These are phyloP conservation scores for Cephalotrichum gorgonifer DNA, from an alignment of 2,329 filamentous ascomycete species.

Conservation along the genomic window DNA sequence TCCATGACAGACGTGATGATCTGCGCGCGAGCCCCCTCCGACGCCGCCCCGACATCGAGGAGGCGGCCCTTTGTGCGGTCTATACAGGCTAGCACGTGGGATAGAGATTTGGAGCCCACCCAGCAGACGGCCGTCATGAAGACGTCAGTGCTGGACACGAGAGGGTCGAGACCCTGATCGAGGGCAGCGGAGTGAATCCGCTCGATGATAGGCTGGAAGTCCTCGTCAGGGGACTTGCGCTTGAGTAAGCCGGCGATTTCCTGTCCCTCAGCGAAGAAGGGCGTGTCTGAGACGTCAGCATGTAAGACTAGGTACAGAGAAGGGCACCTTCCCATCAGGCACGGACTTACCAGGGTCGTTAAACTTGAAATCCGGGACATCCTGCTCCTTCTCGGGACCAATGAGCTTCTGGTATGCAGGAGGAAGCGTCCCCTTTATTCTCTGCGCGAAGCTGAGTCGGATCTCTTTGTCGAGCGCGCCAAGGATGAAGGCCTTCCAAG, in stretches of 20 bases:
- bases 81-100: conserved; percentile 90
- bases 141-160: conserved; percentile 82
- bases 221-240: conserved; percentile 75
- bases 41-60: conserved; percentile 64
- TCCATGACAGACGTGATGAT: conserved; percentile 84
- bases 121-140: conserved; percentile 91
- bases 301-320: neutral
- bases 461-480: conserved; percentile 95
- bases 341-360: conserved; percentile 57
- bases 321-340: neutral
- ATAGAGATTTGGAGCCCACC: conserved; percentile 90
- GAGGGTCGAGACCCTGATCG: conserved; percentile 62
- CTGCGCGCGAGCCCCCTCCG: conserved; percentile 68
- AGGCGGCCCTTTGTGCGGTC: conserved; percentile 89
- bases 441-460: conserved; percentile 86
- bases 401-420: conserved; percentile 74
- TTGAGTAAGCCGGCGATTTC: conserved; percentile 70
- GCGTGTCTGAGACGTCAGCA: conserved; percentile 48
- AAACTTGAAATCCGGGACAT: conserved; percentile 94
- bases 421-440: conserved; percentile 88
- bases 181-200: conserved; percentile 71
- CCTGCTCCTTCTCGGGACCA: conserved; percentile 79
- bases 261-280: conserved; percentile 75
- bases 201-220: conserved; percentile 73
- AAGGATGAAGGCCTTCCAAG: conserved; percentile 86